Evolutionary conservation across 164 flowering plant genomes (phyloP).

Genomic region (Tetrastigma voinierianum): DNA sequence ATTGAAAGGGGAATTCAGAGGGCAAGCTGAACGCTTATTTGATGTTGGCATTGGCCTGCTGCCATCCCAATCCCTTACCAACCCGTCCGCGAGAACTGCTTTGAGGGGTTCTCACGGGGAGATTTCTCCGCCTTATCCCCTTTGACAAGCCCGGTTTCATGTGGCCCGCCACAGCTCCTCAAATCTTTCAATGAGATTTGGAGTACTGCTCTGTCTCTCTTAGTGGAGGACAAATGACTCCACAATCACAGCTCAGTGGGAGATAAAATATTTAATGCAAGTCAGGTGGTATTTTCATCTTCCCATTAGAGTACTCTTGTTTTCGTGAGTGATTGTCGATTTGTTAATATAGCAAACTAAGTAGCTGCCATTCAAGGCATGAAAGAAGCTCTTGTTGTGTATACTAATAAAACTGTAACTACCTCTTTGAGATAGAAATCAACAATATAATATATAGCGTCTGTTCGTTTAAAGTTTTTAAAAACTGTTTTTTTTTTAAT

Average conservation of each 20-base stretch:
- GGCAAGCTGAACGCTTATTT: slow-evolving; percentile 31
- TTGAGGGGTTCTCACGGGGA: slow-evolving; percentile 49
- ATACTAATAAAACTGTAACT: too few relatives aligned
- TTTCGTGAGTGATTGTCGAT: too few relatives aligned
- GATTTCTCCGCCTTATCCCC: slow-evolving; percentile 36
- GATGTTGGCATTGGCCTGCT: slow-evolving; percentile 48
- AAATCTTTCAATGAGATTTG: too few relatives aligned
- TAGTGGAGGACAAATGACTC: slow-evolving; percentile 20
- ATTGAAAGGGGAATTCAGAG: slow-evolving; percentile 22
- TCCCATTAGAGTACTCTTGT: too few relatives aligned
- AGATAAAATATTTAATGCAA: slow-evolving; percentile 22
- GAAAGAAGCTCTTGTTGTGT: too few relatives aligned
- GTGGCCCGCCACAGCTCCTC: slow-evolving; percentile 44
- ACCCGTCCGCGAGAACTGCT: slow-evolving; percentile 47
- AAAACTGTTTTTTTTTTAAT: too few relatives aligned
- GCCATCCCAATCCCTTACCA: slow-evolving; percentile 60
- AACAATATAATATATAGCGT: too few relatives aligned
- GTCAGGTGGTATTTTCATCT: neutral
- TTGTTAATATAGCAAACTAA: too few relatives aligned
- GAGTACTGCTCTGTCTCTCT: slow-evolving; percentile 19
- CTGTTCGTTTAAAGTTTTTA: too few relatives aligned
- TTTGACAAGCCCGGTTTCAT: slow-evolving; percentile 38
- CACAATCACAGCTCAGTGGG: slow-evolving; percentile 34
- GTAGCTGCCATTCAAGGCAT: too few relatives aligned
- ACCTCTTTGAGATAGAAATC: too few relatives aligned